Percentiles rank a stretch among this genome's conserved stretches.
phyloP scores from a whole-genome alignment of 495 filamentous ascomycete species.

The Penicillium cosmopolitanum region DNA sequence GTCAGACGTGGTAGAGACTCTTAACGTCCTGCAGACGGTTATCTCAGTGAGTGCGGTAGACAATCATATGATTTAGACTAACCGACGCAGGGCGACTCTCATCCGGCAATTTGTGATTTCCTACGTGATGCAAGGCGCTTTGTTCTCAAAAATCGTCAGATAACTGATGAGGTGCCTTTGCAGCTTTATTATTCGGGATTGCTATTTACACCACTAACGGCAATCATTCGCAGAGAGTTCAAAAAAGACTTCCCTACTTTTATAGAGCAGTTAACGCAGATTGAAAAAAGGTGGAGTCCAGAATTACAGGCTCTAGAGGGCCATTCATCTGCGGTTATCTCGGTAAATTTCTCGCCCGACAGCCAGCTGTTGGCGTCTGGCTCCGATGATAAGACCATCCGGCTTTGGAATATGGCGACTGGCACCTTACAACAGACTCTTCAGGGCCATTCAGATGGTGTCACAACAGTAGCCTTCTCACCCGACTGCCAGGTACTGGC shows the following conservation, averaged over 20 bases:
- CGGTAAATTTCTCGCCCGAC: slow-evolving; percentile 31
- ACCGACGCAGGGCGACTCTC: slow-evolving; percentile 1
- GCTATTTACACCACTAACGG: slow-evolving; percentile 36
- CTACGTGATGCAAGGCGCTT: slow-evolving; percentile 41
- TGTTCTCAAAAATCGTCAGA: slow-evolving; percentile 31
- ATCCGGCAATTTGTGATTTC: slow-evolving; percentile 16
- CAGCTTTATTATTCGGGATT: slow-evolving; percentile 24
- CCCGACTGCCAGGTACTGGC: background rate
- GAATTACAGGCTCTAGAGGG: slow-evolving; percentile 29
- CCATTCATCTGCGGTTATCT: slow-evolving; percentile 22
- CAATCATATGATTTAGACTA: background rate
- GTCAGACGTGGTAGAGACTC: slow-evolving; percentile 26
- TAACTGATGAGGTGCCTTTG: slow-evolving; percentile 27
- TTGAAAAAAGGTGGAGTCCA: slow-evolving; percentile 17
- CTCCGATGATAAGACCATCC: slow-evolving; percentile 38
- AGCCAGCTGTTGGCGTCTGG: slow-evolving; percentile 31
- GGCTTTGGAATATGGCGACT: slow-evolving; percentile 36
- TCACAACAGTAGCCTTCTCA: slow-evolving; percentile 6
- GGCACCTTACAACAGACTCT: background rate
- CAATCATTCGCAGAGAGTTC: slow-evolving; percentile 28
- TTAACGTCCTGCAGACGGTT: background rate
- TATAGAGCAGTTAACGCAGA: slow-evolving; percentile 10
- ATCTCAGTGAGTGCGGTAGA: background rate
- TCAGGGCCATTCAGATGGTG: slow-evolving; percentile 15
- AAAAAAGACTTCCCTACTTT: slow-evolving; percentile 6